phyloP scores from a whole-genome alignment of 2,329 filamentous ascomycete species.

The Monosporascus ibericus region DNA sequence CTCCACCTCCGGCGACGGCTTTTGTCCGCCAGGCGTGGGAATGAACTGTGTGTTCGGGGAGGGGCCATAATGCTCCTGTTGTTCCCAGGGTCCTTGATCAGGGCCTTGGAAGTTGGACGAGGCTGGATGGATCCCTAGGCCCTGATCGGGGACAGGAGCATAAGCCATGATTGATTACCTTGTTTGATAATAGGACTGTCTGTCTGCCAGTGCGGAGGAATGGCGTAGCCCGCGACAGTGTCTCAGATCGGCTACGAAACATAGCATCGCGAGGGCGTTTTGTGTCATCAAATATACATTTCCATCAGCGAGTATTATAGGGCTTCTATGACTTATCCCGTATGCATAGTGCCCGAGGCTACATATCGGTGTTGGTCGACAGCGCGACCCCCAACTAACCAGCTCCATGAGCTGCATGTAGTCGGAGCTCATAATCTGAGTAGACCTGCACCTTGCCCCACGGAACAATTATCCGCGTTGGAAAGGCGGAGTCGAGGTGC shows the following conservation, averaged over 20 bases:
- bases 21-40: background rate
- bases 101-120: background rate
- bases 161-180: background rate
- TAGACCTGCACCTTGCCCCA: too few relatives aligned
- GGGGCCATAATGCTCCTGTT: constrained; percentile 2
- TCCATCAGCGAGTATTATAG: background rate
- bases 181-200: background rate
- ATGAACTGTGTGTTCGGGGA: constrained; percentile 2
- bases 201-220: background rate
- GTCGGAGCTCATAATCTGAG: too few relatives aligned
- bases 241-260: background rate
- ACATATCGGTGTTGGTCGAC: too few relatives aligned
- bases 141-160: constrained; percentile 1
- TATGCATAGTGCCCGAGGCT: background rate
- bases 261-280: background rate
- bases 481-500: too few relatives aligned
- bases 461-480: too few relatives aligned
- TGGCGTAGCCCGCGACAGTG: background rate
- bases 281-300: background rate
- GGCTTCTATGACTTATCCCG: background rate
- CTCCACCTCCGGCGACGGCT: constrained; percentile 2
- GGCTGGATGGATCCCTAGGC: background rate
- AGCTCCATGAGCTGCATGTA: too few relatives aligned
- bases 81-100: constrained; percentile 1
- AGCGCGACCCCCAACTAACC: too few relatives aligned